Evolutionary conservation across 495 filamentous ascomycete genomes (phyloP).

Genomic region (Chlorociboria aeruginascens): DNA sequence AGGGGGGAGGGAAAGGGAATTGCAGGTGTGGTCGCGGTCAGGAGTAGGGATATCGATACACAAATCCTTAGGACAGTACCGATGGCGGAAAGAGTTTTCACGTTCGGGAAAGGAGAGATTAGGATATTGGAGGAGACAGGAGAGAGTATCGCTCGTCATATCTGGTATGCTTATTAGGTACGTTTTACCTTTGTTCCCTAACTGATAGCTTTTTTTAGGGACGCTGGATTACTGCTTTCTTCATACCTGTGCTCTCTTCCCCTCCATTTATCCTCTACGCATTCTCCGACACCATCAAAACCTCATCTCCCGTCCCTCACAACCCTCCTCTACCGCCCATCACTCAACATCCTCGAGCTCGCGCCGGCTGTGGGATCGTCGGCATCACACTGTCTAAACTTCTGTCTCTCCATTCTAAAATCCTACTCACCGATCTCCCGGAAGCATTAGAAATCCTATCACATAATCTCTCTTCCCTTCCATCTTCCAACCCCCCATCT

Average conservation of each 20-base stretch:
- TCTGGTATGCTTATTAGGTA: slow-evolving; percentile 57
- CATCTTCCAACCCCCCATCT: neutral
- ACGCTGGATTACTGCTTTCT: slow-evolving; percentile 52
- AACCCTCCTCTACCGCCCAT: neutral
- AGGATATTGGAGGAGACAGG: slow-evolving; percentile 79
- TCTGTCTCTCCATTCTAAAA: slow-evolving; percentile 26
- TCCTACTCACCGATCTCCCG: slow-evolving; percentile 72
- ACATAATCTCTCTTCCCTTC: slow-evolving; percentile 32
- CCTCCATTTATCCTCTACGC: neutral
- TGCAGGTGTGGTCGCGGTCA: slow-evolving; percentile 10
- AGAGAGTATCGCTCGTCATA: slow-evolving; percentile 87
- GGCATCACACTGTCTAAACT: slow-evolving; percentile 61
- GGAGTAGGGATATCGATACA: slow-evolving; percentile 11
- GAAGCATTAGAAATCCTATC: slow-evolving; percentile 58
- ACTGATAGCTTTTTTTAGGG: slow-evolving; percentile 34
- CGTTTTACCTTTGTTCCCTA: slow-evolving; percentile 1
- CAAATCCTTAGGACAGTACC: neutral
- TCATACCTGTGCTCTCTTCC: slow-evolving; percentile 25
- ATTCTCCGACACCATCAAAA: neutral
- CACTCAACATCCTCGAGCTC: slow-evolving; percentile 57
- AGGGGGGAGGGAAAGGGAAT: neutral
- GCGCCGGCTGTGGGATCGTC: slow-evolving; percentile 75
- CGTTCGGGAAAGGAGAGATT: neutral
- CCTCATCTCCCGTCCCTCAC: neutral
- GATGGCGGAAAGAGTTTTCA: slow-evolving; percentile 13